These are phyloP conservation scores for Backusella australiensis DNA, from an alignment of 192 early-diverging fungal species.

Conservation along the genomic window DNA sequence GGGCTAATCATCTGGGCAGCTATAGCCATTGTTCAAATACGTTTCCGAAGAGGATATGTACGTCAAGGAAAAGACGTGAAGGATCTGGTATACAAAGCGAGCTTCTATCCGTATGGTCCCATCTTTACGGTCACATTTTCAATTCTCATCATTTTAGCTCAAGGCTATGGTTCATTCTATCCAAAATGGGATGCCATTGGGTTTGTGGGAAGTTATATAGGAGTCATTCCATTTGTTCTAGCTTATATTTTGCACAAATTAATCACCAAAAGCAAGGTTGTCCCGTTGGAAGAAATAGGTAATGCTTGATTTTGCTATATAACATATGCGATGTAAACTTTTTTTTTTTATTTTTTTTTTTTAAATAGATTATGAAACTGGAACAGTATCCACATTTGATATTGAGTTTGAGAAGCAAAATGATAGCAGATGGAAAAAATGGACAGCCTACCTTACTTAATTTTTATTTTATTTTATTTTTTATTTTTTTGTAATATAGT, in stretches of 20 bases:
- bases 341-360: background rate
- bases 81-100: slow-evolving; percentile 66
- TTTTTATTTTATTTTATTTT: no score
- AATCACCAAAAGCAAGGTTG: slow-evolving; percentile 40
- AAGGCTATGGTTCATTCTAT: slow-evolving; percentile 52
- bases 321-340: background rate
- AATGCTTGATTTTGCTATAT: background rate
- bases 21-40: slow-evolving; percentile 70
- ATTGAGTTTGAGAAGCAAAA: background rate
- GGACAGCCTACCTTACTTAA: background rate
- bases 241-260: slow-evolving; percentile 60
- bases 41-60: slow-evolving; percentile 75
- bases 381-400: background rate
- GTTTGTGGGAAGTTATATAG: slow-evolving; percentile 62
- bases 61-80: slow-evolving; percentile 59
- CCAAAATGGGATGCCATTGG: slow-evolving; percentile 47
- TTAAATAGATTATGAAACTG: slow-evolving; percentile 11
- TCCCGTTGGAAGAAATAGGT: slow-evolving; percentile 60
- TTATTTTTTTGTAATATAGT: no score
- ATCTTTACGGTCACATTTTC: slow-evolving; percentile 59
- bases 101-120: slow-evolving; percentile 64
- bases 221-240: slow-evolving; percentile 56
- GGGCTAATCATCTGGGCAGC: slow-evolving; percentile 79
- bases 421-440: background rate
- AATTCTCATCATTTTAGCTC: slow-evolving; percentile 56